These are phyloP conservation scores for Cyclotella baltica DNA, from an alignment of 108 stramenopile genomes.

Conservation along the genomic window DNA sequence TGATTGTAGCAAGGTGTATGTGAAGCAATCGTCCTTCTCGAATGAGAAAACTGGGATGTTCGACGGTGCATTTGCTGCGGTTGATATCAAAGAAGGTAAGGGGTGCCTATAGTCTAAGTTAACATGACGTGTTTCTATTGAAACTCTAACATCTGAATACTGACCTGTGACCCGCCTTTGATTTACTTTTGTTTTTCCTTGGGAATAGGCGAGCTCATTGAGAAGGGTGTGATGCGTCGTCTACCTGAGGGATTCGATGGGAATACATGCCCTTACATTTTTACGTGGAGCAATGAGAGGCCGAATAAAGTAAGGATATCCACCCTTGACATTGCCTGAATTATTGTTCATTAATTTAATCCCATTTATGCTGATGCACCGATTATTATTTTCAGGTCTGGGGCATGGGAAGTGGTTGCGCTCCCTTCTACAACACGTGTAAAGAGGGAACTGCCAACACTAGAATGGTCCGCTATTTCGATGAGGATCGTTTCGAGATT, in stretches of 20 bases:
- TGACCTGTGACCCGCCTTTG: neutral
- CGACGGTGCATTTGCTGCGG: constrained; percentile 74
- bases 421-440: constrained; percentile 78
- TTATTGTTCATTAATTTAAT: neutral
- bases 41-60: constrained; percentile 69
- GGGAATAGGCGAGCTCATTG: constrained; percentile 69
- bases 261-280: constrained; percentile 76
- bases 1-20: constrained; percentile 79
- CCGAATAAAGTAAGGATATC: constrained; percentile 60
- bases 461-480: constrained; percentile 73
- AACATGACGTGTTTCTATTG: neutral
- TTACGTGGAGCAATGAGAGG: constrained; percentile 75
- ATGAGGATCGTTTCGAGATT: constrained; percentile 75
- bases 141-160: too few relatives aligned
- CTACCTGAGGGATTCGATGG: constrained; percentile 81
- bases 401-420: constrained; percentile 79
- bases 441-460: constrained; percentile 76
- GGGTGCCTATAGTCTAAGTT: neutral
- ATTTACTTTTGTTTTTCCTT: constrained; percentile 5
- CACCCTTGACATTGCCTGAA: neutral
- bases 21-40: constrained; percentile 73
- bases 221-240: constrained; percentile 81
- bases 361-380: neutral
- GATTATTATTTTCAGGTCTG: too few relatives aligned
- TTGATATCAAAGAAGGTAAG: constrained; percentile 69